Evolutionary conservation across 106 monocot genomes (phyloP), one percentile per base, ranked within the genome.

Genomic region (Agapanthus africanus): DNA sequence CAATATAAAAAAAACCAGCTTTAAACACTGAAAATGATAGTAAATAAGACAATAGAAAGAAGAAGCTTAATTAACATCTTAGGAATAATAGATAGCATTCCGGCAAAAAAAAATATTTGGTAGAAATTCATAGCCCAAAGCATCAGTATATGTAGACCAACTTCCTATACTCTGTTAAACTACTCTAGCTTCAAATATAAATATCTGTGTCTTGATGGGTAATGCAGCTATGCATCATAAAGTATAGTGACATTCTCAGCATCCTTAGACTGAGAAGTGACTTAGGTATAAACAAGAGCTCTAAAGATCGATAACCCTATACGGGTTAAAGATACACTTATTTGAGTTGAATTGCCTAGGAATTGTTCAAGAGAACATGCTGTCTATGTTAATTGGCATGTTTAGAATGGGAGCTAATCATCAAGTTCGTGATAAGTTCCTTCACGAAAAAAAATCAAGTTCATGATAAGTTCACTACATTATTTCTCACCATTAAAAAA

Each of bases 1-100:
- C 38, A 85, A 19, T 35, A 69, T n/a, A n/a, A n/a, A n/a, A n/a
- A 23, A 79, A 82, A 67, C 37, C 41, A 70, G 41, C 10, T 64
- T 74, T 27, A 59, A 4, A 72, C 16, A 25, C 25, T 34, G 25
- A 46, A 61, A 71, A 30, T 25, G 22, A 39, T 2, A 39, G 1
- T 36, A 63, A 36, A 25, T n/a, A 9, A 35, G 35, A 51, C 23
- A 37, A 39, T 22, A 64, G 7, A 23, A 37, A 39, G 23, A n/a
- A 39, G 30, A 39, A 39, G 39, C 22, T 22, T 35, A 35, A 18
- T 56, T 30, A 51, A 28, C 56, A 56, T 28, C 26, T 30, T 56
- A 28, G 30, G 26, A 30, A 28, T 56, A 56, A 2, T 11, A 56
- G 30, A 56, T 35, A 61, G 19, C 34, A 61, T 59, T 14, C 32